Percentiles rank a stretch among this genome's conserved stretches.
Conservation (phyloP, 2,329 filamentous ascomycete species). For the Chaetomiaceae sp. region DNA sequence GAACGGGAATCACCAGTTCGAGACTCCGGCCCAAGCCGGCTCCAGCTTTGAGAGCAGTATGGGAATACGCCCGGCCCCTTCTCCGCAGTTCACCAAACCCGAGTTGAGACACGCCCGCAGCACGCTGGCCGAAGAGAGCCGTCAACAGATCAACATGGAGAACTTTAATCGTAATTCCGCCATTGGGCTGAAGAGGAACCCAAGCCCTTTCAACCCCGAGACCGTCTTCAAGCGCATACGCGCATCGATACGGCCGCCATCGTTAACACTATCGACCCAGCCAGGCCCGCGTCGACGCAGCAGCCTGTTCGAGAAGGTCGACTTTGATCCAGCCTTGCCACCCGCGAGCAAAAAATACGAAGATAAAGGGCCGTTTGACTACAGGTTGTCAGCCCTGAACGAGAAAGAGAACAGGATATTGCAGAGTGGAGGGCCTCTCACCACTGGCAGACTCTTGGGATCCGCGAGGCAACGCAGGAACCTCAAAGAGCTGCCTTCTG, state of each 20-base stretch:
- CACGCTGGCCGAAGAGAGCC: constrained; percentile 42
- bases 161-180: constrained; percentile 27
- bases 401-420: constrained; percentile 29
- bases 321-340: constrained; percentile 50
- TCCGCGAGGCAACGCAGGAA: constrained; percentile 41
- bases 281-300: constrained; percentile 34
- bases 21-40: constrained; percentile 1
- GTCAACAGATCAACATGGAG: constrained; percentile 29
- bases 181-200: constrained; percentile 43
- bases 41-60: constrained; percentile 3
- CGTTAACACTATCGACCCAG: constrained; percentile 23
- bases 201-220: constrained; percentile 55
- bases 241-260: constrained; percentile 39
- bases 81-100: constrained; percentile 52
- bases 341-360: constrained; percentile 57
- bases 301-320: constrained; percentile 51
- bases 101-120: constrained; percentile 56
- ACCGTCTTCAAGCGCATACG: constrained; percentile 56
- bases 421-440: constrained; percentile 37
- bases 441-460: constrained; percentile 42
- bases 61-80: constrained; percentile 9
- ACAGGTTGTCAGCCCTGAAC: constrained; percentile 33
- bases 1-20: constrained; percentile 12
- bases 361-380: constrained; percentile 52
- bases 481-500: constrained; percentile 34